Base-by-base conservation (phyloP, 345 rosid species). In the Erucastrum elatum region DNA sequence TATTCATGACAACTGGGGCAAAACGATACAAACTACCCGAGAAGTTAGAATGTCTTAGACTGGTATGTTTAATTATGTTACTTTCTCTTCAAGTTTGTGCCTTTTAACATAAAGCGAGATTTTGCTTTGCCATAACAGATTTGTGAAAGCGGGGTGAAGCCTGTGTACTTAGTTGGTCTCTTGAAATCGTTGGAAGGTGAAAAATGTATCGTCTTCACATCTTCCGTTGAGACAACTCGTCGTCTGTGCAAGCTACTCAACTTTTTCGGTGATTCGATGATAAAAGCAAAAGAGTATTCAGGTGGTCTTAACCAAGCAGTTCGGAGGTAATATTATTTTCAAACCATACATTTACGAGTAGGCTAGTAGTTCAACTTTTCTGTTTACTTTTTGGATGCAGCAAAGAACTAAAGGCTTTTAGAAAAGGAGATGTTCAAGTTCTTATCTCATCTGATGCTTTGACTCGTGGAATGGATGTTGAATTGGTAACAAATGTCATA, bases 391-490 rank as follows among this genome's bases (percentile, higher is more conserved):
- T 68, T 29, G 26, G 10, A 34, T 85, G 81, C 96, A 93, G 98
- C 88, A 90, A 93, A 86, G 89, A 91, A 34, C 66, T 95, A 83
- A 88, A 91, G 68, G 90, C 91, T 51, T 93, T 95, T 60, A 84
- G 92, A 17, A 87, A 88, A 80, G 97, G 98, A 9, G 86, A 91
- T 63, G 77, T 88, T 44, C 97, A 93, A 80, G 97, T 95, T 77
- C 98, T 93, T 80, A 97, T 93, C 77, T 88, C 96, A 67, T 93
- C 97, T 31, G 99, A 95, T 86, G 94, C 96, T 34, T 87, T 95
- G 90, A 88, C 98, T 64, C 97, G 96, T 77, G 99, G 99, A 77
- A 93, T 90, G 93, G 98, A 95, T 78, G 96, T 93, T 66, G 91
- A 91, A 84, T 97, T 94, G 67, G 97, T 95, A 82, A 84, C 86